These are phyloP conservation scores for Ananas comosus DNA, from an alignment of 176 grass and related monocot species.

Conservation along the genomic window DNA sequence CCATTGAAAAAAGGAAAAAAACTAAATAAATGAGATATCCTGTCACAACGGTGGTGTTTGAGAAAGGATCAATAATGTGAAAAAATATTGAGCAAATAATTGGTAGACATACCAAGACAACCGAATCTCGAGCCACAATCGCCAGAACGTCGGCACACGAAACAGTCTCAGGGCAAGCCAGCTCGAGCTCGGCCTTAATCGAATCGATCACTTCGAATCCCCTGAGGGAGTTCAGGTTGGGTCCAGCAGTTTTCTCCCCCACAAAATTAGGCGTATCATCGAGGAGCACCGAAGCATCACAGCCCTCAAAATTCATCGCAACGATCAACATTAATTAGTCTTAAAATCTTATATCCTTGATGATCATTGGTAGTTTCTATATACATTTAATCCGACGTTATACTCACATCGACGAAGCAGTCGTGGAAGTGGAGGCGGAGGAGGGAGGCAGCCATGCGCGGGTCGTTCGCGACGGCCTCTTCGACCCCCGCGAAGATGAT, in stretches of 20 bases:
- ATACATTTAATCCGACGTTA: background rate
- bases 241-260: conserved; percentile 72
- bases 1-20: no score
- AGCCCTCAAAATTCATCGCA: conserved; percentile 34
- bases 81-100: background rate
- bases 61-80: no score
- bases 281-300: conserved; percentile 77
- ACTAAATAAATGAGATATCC: no score
- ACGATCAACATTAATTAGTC: no score
- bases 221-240: conserved; percentile 66
- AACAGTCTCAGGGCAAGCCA: conserved; percentile 51
- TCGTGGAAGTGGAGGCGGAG: conserved; percentile 68
- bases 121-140: conserved; percentile 76
- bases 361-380: no score
- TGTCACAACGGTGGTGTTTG: no score
- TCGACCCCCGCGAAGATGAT: conserved; percentile 58
- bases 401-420: conserved; percentile 44
- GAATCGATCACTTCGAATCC: conserved; percentile 74
- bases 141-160: conserved; percentile 83
- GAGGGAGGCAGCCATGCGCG: conserved; percentile 81
- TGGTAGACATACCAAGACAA: conserved; percentile 33
- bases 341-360: no score
- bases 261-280: conserved; percentile 47
- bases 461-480: conserved; percentile 39
- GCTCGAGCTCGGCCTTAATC: conserved; percentile 71